Conservation (phyloP, 805 yeast species). For the Isabelozyma heimii region DNA sequence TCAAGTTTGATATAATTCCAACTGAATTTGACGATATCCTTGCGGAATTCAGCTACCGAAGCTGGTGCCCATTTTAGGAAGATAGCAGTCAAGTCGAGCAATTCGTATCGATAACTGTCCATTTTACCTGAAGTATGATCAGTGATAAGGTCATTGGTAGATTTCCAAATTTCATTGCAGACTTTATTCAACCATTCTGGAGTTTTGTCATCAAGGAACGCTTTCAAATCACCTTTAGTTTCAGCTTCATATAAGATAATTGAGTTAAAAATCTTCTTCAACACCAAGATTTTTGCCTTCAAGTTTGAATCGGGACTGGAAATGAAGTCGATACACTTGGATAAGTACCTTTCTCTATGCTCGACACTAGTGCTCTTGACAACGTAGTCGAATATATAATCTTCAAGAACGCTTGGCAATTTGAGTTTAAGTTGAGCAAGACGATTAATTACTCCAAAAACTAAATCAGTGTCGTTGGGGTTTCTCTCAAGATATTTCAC, state of each 20-base stretch:
- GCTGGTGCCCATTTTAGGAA: constrained; percentile 68
- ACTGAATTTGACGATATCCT: constrained; percentile 86
- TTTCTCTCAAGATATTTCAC: constrained; percentile 25
- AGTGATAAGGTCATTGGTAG: constrained; percentile 50
- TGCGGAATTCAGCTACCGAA: constrained; percentile 57
- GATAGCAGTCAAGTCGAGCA: constrained; percentile 77
- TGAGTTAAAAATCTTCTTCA: constrained; percentile 61
- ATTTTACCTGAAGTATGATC: constrained; percentile 62
- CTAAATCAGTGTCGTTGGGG: constrained; percentile 21
- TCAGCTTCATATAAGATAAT: constrained; percentile 62
- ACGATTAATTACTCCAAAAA: constrained; percentile 29
- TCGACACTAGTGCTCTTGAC: constrained; percentile 49
- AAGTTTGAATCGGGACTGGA: constrained; percentile 44
- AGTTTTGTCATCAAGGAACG: constrained; percentile 35
- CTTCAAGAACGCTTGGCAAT: constrained; percentile 48
- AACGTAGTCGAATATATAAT: constrained; percentile 55
- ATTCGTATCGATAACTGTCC: constrained; percentile 72
- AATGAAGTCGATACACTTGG: constrained; percentile 46
- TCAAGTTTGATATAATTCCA: constrained; percentile 92
- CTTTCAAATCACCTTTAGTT: constrained; percentile 44
- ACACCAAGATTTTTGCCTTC: constrained; percentile 55
- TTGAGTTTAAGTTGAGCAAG: constrained; percentile 46
- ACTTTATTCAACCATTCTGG: constrained; percentile 66
- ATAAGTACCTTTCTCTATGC: constrained; percentile 50
- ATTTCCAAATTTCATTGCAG: constrained; percentile 70